phyloP scores from a whole-genome alignment of 148 eudicot species.

The Amaranthus cruentus region DNA sequence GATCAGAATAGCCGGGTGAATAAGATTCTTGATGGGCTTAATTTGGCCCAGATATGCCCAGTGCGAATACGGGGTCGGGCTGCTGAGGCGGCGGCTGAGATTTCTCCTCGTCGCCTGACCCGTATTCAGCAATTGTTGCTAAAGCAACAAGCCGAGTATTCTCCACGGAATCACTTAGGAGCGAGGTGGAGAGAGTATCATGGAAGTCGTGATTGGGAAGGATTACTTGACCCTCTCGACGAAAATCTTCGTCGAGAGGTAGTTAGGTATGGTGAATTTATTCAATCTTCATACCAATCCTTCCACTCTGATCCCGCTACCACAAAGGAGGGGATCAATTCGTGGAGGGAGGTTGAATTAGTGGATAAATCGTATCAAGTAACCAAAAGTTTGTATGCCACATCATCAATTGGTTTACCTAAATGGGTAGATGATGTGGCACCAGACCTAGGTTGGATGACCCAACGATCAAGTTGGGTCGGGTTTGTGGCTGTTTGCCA shows the following conservation, averaged over 20 bases:
- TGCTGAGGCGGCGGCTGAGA: constrained; percentile 54
- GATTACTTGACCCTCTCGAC: constrained; percentile 88
- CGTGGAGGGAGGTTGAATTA: constrained; percentile 47
- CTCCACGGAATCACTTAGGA: constrained; percentile 71
- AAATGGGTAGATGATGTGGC: constrained; percentile 93
- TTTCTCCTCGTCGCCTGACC: constrained; percentile 66
- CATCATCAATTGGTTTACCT: constrained; percentile 79
- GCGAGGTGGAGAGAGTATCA: constrained; percentile 83
- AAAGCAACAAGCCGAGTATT: constrained; percentile 51
- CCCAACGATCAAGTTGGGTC: constrained; percentile 82
- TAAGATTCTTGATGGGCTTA: constrained; percentile 39
- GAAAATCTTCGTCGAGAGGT: constrained; percentile 94
- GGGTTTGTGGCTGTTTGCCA: constrained; percentile 93
- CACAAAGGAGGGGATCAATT: constrained; percentile 26
- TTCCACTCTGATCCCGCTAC: constrained; percentile 83
- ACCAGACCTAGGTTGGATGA: constrained; percentile 98
- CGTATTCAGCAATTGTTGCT: constrained; percentile 60
- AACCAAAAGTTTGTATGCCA: constrained; percentile 75
- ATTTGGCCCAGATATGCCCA: constrained; percentile 56
- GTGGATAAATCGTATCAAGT: constrained; percentile 65
- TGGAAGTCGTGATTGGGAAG: constrained; percentile 73
- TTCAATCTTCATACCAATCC: constrained; percentile 83
- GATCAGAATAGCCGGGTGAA: constrained; percentile 10
- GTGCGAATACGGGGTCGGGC: constrained; percentile 37
- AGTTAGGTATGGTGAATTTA: constrained; percentile 83